These are phyloP conservation scores for Suillus brevipes DNA, from an alignment of 768 basidiomycete species.

Conservation along the genomic window DNA sequence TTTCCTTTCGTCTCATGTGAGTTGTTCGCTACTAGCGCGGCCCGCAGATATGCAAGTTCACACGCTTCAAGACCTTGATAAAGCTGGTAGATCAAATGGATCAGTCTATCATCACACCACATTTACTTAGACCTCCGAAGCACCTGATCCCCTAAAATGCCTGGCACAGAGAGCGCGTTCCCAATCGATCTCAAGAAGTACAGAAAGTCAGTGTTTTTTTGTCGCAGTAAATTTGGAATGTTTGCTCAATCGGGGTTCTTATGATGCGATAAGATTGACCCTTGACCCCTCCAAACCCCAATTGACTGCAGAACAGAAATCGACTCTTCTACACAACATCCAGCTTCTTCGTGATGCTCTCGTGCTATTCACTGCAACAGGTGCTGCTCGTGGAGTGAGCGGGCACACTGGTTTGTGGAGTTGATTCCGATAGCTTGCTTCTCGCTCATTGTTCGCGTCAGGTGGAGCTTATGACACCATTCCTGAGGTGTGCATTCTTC, in stretches of 20 bases:
- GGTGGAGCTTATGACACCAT: constrained; percentile 76
- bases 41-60: constrained; percentile 20
- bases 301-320: constrained; percentile 63
- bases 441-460: constrained; percentile 20
- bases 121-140: constrained; percentile 2
- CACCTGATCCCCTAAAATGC: constrained; percentile 31
- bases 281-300: constrained; percentile 70
- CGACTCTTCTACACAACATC: constrained; percentile 65
- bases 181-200: constrained; percentile 78
- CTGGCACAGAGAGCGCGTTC: constrained; percentile 49
- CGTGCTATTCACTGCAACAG: constrained; percentile 83
- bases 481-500: constrained; percentile 80
- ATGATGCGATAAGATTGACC: constrained; percentile 47
- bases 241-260: constrained; percentile 6
- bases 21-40: constrained; percentile 5
- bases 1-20: constrained; percentile 9
- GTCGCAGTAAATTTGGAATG: not conserved
- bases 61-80: constrained; percentile 25
- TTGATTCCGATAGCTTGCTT: not conserved
- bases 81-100: constrained; percentile 13
- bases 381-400: constrained; percentile 81
- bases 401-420: constrained; percentile 69
- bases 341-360: constrained; percentile 83
- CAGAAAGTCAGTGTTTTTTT: constrained; percentile 54
- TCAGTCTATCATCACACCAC: not conserved